phyloP scores from a whole-genome alignment of 805 yeast genomes.

The Kregervanrija fluxuum region DNA sequence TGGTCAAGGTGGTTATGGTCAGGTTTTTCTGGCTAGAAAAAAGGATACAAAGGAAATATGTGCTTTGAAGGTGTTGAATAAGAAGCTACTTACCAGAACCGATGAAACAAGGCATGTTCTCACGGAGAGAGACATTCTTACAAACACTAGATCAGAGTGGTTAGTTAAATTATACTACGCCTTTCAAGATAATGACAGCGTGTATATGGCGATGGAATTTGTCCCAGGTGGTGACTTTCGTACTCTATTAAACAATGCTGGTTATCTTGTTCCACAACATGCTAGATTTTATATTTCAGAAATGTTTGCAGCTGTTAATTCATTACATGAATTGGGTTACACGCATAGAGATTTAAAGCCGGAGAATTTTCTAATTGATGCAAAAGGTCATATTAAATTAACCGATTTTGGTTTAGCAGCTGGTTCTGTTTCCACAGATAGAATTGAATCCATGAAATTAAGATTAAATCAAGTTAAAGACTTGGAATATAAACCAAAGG shows the following conservation, averaged over 20 bases:
- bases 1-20: conserved; percentile 99
- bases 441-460: conserved; percentile 87
- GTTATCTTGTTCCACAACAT: conserved; percentile 87
- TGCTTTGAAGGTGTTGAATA: conserved; percentile 88
- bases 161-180: conserved; percentile 88
- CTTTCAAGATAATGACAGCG: conserved; percentile 85
- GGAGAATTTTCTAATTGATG: conserved; percentile 84
- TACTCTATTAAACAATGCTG: conserved; percentile 87
- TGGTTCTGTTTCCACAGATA: conserved; percentile 86
- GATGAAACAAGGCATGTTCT: conserved; percentile 94
- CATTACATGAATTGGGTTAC: conserved; percentile 89
- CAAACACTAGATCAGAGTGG: conserved; percentile 97
- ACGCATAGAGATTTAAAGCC: conserved; percentile 97
- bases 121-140: conserved; percentile 92
- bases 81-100: conserved; percentile 74
- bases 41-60: conserved; percentile 92
- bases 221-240: conserved; percentile 99
- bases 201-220: conserved; percentile 96
- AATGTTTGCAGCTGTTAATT: conserved; percentile 93
- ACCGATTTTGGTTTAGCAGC: conserved; percentile 98
- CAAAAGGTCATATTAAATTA: conserved; percentile 84
- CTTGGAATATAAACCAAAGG: conserved; percentile 57
- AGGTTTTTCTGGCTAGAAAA: conserved; percentile 93
- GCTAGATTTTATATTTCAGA: conserved; percentile 92
- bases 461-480: conserved; percentile 62